phyloP scores from a whole-genome alignment of 148 eudicot species.

The Rhododendron williamsianum region DNA sequence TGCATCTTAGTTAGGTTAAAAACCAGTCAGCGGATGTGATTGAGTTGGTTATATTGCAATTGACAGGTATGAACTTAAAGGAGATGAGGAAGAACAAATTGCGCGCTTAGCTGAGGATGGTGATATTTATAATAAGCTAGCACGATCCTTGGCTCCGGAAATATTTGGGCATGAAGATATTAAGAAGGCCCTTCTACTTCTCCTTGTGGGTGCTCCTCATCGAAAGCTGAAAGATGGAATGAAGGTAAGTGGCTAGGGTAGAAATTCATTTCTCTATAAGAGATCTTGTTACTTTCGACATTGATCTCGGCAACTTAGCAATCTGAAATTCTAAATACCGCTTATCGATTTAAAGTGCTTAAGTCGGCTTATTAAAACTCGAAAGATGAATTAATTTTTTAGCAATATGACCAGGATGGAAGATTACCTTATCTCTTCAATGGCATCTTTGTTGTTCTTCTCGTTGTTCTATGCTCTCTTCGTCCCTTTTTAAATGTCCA shows the following conservation, averaged over 20 bases:
- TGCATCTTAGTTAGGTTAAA: background rate
- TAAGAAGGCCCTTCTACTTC: constrained; percentile 91
- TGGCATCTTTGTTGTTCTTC: background rate
- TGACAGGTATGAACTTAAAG: constrained; percentile 75
- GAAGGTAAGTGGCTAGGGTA: constrained; percentile 50
- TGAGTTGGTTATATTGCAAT: background rate
- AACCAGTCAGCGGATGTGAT: background rate
- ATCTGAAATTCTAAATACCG: background rate
- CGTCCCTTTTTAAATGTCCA: background rate
- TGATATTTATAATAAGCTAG: constrained; percentile 82
- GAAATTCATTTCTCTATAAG: background rate
- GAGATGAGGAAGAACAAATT: constrained; percentile 92
- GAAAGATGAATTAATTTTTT: background rate
- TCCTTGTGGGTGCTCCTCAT: constrained; percentile 97
- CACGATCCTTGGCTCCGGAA: constrained; percentile 93
- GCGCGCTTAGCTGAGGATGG: constrained; percentile 94
- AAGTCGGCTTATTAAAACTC: background rate
- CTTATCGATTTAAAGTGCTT: background rate
- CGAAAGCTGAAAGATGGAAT: constrained; percentile 91
- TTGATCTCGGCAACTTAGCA: background rate
- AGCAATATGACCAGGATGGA: background rate
- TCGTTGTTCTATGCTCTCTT: background rate
- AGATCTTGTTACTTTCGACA: background rate
- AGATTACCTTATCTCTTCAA: background rate
- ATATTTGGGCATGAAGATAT: constrained; percentile 98